Percentiles rank a stretch among this genome's conserved stretches.
phyloP scores from a whole-genome alignment of 1,284 basidiomycete species.

The Rhodotorula sp. region DNA sequence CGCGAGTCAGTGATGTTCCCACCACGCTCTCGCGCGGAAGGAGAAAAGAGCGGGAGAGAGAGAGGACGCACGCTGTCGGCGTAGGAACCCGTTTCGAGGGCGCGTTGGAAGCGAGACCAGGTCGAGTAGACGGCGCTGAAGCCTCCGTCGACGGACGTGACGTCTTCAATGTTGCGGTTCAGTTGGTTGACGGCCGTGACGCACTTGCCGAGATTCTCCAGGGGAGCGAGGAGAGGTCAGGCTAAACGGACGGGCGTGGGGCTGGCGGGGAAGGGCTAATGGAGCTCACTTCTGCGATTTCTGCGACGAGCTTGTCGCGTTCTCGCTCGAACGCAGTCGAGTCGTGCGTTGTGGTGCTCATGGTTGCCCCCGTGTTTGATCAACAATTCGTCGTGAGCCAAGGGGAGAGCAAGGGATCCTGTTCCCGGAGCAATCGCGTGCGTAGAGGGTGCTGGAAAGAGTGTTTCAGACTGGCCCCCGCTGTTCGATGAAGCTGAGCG shows the following conservation, averaged over 20 bases:
- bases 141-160: slow-evolving; percentile 24
- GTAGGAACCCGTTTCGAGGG: slow-evolving; percentile 21
- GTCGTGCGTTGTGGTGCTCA: neutral
- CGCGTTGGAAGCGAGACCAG: slow-evolving; percentile 35
- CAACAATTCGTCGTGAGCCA: neutral
- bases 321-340: slow-evolving; percentile 29
- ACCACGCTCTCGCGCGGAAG: neutral
- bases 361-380: slow-evolving; percentile 6
- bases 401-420: neutral
- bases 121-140: slow-evolving; percentile 33
- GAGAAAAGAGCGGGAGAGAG: too few relatives aligned
- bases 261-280: neutral
- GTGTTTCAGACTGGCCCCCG: too few relatives aligned
- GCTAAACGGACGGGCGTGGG: too few relatives aligned
- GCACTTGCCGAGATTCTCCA: slow-evolving; percentile 34
- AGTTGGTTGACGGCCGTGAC: slow-evolving; percentile 31
- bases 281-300: slow-evolving; percentile 37
- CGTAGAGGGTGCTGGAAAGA: too few relatives aligned
- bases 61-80: slow-evolving; percentile 6
- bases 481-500: too few relatives aligned
- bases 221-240: neutral
- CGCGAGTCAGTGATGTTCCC: too few relatives aligned
- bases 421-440: neutral
- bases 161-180: slow-evolving; percentile 41
- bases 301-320: slow-evolving; percentile 34